A percentile compares a stretch with the other conserved stretches of the same genome.
phyloP scores from a whole-genome alignment of 495 filamentous ascomycete genomes.

The Extremus antarcticus region DNA sequence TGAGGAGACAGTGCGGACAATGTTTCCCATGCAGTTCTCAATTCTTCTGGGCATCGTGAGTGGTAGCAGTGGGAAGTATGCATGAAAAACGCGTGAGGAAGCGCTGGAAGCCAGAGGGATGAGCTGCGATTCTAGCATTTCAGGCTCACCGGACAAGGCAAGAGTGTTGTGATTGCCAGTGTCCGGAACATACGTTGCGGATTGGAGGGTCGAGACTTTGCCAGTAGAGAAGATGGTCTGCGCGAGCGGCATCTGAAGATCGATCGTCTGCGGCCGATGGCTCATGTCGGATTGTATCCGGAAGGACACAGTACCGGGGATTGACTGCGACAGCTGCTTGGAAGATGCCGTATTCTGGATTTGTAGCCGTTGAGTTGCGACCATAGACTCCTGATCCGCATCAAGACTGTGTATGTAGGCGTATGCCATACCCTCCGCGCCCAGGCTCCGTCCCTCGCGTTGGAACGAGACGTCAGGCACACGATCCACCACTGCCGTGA shows the following conservation, averaged over 20 bases:
- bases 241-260: conserved; percentile 16
- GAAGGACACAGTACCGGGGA: conserved; percentile 7
- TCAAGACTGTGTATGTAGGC: background rate
- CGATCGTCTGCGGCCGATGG: background rate
- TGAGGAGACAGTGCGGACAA: conserved; percentile 55
- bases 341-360: background rate
- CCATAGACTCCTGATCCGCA: background rate
- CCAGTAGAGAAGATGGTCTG: conserved; percentile 22
- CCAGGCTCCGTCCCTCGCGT: background rate
- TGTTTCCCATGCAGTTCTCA: conserved; percentile 66
- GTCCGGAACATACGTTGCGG: background rate
- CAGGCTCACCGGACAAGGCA: background rate
- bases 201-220: conserved; percentile 8
- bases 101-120: conserved; percentile 21
- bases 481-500: conserved; percentile 16
- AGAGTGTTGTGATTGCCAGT: background rate
- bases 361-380: background rate
- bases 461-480: conserved; percentile 6
- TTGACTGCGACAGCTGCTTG: background rate
- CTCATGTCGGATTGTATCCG: background rate
- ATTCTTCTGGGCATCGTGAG: conserved; percentile 56
- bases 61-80: conserved; percentile 43
- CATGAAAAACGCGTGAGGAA: conserved; percentile 3
- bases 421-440: conserved; percentile 18
- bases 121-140: background rate